Evolutionary conservation across 345 rosid genomes (phyloP).

Genomic region (Kandelia obovata): DNA sequence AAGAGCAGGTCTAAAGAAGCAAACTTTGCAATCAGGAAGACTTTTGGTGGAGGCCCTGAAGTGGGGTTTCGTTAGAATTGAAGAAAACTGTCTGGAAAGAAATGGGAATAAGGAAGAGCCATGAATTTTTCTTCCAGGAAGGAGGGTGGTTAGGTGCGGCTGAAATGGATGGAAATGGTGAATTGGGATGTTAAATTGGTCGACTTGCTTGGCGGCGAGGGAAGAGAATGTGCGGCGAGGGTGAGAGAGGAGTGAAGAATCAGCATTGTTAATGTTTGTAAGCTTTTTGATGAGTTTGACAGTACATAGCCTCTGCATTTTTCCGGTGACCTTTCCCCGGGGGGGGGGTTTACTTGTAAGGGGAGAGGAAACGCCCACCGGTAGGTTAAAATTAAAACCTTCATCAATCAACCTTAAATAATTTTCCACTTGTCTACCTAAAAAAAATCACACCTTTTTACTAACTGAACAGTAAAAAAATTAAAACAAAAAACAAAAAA

Average conservation of each 20-base stretch:
- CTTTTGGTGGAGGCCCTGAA: slow-evolving; percentile 23
- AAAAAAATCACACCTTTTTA: too few species aligned
- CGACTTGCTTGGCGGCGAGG: not conserved
- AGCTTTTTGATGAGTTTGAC: slow-evolving; percentile 34
- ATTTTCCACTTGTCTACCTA: too few species aligned
- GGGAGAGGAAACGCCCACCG: not conserved
- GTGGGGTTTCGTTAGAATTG: slow-evolving; percentile 26
- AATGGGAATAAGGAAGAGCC: slow-evolving; percentile 37
- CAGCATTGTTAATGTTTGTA: slow-evolving; percentile 19
- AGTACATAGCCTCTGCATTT: slow-evolving; percentile 43
- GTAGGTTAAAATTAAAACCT: not conserved
- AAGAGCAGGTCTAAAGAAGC: slow-evolving; percentile 14
- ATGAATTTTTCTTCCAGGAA: slow-evolving; percentile 15
- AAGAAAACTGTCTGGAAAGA: slow-evolving; percentile 22
- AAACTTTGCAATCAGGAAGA: slow-evolving; percentile 33
- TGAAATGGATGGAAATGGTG: slow-evolving; percentile 26
- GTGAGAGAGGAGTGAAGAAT: slow-evolving; percentile 18
- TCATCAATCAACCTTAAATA: too few species aligned
- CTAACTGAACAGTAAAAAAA: too few species aligned
- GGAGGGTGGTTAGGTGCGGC: slow-evolving; percentile 27
- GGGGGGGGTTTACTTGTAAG: not conserved
- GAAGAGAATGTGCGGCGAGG: slow-evolving; percentile 16
- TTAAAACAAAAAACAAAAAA: too few species aligned
- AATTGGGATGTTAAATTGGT: slow-evolving; percentile 12
- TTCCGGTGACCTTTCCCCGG: not conserved